These are phyloP conservation scores for Bipolaris oryzae DNA, from an alignment of 2,329 filamentous ascomycete genomes.

Conservation along the genomic window DNA sequence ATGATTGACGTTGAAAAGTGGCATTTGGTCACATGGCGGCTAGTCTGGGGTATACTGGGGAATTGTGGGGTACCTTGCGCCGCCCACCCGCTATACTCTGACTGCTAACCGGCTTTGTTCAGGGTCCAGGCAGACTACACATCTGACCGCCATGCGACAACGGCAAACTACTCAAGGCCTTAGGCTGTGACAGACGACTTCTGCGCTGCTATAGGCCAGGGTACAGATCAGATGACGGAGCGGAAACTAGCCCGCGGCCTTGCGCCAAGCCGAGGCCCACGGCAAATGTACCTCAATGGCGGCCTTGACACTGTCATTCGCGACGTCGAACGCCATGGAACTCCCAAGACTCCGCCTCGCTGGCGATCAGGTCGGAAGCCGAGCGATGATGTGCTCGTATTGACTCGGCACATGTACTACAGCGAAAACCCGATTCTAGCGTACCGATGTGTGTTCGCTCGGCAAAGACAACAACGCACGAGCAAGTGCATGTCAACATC, in stretches of 20 bases:
- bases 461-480: background rate
- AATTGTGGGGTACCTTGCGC: background rate
- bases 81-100: background rate
- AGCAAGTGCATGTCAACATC: slow-evolving; percentile 8
- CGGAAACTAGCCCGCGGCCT: background rate
- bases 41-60: background rate
- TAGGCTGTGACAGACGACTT: background rate
- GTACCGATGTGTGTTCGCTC: slow-evolving; percentile 1
- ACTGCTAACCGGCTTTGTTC: background rate
- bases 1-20: background rate
- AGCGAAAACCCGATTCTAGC: slow-evolving; percentile 8
- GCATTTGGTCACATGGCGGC: background rate
- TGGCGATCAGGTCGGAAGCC: background rate
- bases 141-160: background rate
- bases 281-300: background rate
- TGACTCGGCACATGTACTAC: background rate
- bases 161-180: slow-evolving; percentile 1
- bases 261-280: background rate
- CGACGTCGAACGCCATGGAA: background rate
- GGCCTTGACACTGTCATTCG: slow-evolving; percentile 7
- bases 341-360: background rate
- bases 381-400: background rate
- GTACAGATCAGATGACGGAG: slow-evolving; percentile 6
- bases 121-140: background rate
- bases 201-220: slow-evolving; percentile 7